phyloP scores from a whole-genome alignment of 345 rosid genomes.

The Cardamine chenopodiifolia region DNA sequence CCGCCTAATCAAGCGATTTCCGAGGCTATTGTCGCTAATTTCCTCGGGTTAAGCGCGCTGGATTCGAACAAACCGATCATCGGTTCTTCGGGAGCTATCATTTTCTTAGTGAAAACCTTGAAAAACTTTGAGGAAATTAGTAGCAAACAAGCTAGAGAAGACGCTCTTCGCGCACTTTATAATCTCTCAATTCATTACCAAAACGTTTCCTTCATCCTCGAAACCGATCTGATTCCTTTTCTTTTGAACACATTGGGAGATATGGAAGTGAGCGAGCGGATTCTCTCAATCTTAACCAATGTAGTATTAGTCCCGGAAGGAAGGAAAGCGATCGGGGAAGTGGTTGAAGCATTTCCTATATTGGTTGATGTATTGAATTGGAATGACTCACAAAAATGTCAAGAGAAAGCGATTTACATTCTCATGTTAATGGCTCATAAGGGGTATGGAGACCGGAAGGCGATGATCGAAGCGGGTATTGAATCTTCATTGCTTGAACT shows the following conservation, averaged over 20 bases:
- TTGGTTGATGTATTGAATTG: slow-evolving; percentile 83
- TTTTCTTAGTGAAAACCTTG: slow-evolving; percentile 63
- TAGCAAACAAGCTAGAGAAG: slow-evolving; percentile 74
- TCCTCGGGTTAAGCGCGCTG: slow-evolving; percentile 84
- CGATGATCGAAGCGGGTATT: slow-evolving; percentile 89
- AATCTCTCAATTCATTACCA: slow-evolving; percentile 71
- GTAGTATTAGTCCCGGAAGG: slow-evolving; percentile 74
- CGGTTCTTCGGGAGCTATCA: slow-evolving; percentile 81
- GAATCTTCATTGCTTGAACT: slow-evolving; percentile 80
- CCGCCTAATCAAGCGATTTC: slow-evolving; percentile 53
- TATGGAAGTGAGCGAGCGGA: slow-evolving; percentile 85
- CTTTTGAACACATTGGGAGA: slow-evolving; percentile 70
- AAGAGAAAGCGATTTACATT: slow-evolving; percentile 80
- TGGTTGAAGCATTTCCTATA: slow-evolving; percentile 60
- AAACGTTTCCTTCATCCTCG: slow-evolving; percentile 57
- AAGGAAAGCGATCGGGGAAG: slow-evolving; percentile 59
- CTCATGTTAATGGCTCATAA: slow-evolving; percentile 96
- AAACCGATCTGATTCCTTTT: slow-evolving; percentile 63
- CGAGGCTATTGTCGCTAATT: slow-evolving; percentile 81
- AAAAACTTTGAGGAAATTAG: slow-evolving; percentile 45
- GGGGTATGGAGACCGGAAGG: slow-evolving; percentile 66
- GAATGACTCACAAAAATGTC: slow-evolving; percentile 86
- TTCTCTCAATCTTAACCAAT: slow-evolving; percentile 73
- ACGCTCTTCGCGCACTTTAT: slow-evolving; percentile 83
- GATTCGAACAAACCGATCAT: slow-evolving; percentile 83